Base-by-base conservation (phyloP, 2,329 filamentous ascomycete species). In the Colletotrichum incanum region DNA sequence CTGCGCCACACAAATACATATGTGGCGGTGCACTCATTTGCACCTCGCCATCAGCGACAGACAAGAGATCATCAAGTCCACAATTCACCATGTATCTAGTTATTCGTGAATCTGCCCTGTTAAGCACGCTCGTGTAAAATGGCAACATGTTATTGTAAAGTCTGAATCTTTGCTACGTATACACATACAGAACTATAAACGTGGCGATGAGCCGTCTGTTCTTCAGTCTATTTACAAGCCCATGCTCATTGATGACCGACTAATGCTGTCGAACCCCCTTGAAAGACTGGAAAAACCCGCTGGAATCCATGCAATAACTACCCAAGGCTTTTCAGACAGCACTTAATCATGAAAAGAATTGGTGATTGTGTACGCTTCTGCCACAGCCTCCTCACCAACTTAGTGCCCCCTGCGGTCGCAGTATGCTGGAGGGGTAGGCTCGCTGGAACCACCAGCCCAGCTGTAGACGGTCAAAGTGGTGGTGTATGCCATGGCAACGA, bases 401-500 rank as follows among this genome's bases (percentile, higher is more conserved):
- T 52, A 63, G 23, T 60, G 43, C 26, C 72, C 65, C 45, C 76
- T 82, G 65, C 80, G 80, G 65, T 90, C 88, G 74, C 89, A 91
- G 78, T 91, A 90, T 66, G 87, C 86, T 0, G 89, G 88, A 9
- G 81, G 76, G 69, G 79, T 80, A 18, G 85, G 83, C 18, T 82
- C 82, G 1, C 79, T 80, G 0, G 82, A 77, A 5, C 91, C 90
- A 62, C 86, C 87, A 8, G 93, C 90, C 97, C 96, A 99, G 82
- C 93, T 97, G 79, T 92, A 89, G 59, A 98, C 85, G 0, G 96
- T 99, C 77, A 98, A 85, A 45, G 89, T 87, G 0, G 96, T 98
- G 0, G 96, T 98, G 82, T 99, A 99, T 7, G 90, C 89, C 93
- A 98, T 99, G 76, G 94, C 94, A 23, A 95, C 82, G 65, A 95